Base-by-base conservation (phyloP, 208 protist genomes). In the Strigomonas culicis region DNA sequence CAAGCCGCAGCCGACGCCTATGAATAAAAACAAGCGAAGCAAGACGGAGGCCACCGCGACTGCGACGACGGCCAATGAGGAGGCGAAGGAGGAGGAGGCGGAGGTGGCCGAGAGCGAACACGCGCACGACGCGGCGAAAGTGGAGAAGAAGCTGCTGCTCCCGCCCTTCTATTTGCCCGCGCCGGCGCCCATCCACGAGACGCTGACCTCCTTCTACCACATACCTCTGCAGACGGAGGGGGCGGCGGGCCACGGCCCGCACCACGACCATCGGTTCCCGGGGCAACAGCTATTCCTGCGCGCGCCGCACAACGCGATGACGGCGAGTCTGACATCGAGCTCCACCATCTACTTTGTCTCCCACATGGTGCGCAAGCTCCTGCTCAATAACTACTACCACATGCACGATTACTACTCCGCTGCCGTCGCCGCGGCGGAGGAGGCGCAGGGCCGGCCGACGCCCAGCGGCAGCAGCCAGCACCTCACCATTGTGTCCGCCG, bases 301-400 rank as follows among this genome's bases (percentile, higher is more conserved):
- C 30, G 79, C 85, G 8, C 76, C 88, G 11, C 75, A 82, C 31
- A 85, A 85, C 2, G 72, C 88, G 72, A 75, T 80, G 1, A 78
- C 84, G 68, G 59, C 84, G 62, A 78, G 77, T 4, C 70, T 90
- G 32, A 82, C 88, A 0, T 30, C 56, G 30, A 72, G 78, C 64
- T 86, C 84, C 6, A 66, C 72, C 25, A 86, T 82, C 75, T 83
- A 68, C 19, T 75, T 94, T 32, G 82, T 94, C 30, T 86, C 88
- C 10, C 66, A 66, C 30, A 74, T 59, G 47, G 79, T 82, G 8
- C 68, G 60, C 0, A 68, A 75, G 17, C 75, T 94, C 57, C 72
- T 92, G 52, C 55, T 63, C 34, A 53, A 74, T 49, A 94, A 94
- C 61, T 79, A 76, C 1, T 79, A 93, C 70, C 55, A 74, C 25